These are phyloP conservation scores for Kurtzmaniella cleridarum DNA, from an alignment of 805 yeast genomes.

Conservation along the genomic window DNA sequence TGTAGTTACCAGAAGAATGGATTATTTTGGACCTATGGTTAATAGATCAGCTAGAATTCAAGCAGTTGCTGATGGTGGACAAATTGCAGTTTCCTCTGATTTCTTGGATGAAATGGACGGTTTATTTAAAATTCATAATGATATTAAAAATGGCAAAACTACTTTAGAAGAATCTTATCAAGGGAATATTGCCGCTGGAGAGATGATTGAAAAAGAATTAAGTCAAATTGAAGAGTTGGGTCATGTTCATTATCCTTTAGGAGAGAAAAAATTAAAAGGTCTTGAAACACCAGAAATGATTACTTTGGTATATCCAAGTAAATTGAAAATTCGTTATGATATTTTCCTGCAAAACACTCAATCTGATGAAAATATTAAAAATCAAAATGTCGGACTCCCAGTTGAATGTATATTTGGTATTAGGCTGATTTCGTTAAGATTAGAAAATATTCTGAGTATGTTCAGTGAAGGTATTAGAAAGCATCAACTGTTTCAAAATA, in stretches of 20 bases:
- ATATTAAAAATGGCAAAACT: constrained; percentile 22
- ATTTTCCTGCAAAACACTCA: constrained; percentile 23
- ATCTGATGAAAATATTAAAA: constrained; percentile 12
- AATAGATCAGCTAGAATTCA: constrained; percentile 90
- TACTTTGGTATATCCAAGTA: constrained; percentile 69
- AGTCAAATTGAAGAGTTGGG: constrained; percentile 63
- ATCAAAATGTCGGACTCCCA: constrained; percentile 36
- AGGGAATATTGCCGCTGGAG: constrained; percentile 44
- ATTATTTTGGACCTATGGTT: constrained; percentile 98
- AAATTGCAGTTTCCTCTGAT: constrained; percentile 80
- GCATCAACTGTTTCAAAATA: constrained; percentile 21
- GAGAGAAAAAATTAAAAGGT: constrained; percentile 89
- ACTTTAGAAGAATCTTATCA: constrained; percentile 38
- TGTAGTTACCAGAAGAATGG: constrained; percentile 95
- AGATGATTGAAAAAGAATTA: constrained; percentile 61
- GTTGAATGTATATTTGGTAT: constrained; percentile 46
- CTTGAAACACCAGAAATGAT: constrained; percentile 88
- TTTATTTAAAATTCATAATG: constrained; percentile 44
- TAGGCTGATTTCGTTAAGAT: constrained; percentile 47
- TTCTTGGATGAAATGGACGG: constrained; percentile 67
- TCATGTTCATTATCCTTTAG: constrained; percentile 60
- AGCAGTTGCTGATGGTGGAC: constrained; percentile 98
- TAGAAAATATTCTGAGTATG: constrained; percentile 54
- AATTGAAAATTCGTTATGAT: constrained; percentile 56
- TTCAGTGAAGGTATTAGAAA: constrained; percentile 37